Base-by-base conservation (phyloP, 441 rosid species). In the Erodium texanum region DNA sequence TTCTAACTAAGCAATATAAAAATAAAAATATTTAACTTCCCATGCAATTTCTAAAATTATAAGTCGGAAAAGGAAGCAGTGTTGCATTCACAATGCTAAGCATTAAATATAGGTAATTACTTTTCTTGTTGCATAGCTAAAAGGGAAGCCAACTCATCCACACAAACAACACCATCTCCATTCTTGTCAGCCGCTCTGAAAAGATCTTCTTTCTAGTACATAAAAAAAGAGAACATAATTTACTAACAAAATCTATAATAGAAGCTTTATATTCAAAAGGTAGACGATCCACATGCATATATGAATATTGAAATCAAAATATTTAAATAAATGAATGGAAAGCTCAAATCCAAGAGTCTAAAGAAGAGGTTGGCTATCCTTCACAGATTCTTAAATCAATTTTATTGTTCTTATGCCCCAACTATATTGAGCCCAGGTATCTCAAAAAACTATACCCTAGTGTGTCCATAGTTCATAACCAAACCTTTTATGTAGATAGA, bases 101-200 rank as follows among this genome's bases (percentile, higher is more conserved):
- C 68, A 66, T 67, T 20, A 73, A 36, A 50, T 23, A 24, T 63
- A 62, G 64, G 66, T 71, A 52, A 73, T 85, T 89, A 93, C 98
- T 79, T 82, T 82, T 90, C 97, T 71, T 90, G 99, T 72, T 93
- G 97, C 73, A 79, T 61, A 62, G 95, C 91, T 76, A 91, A 97
- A 75, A 90, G 92, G 38, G 73, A 80, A 77, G 99, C 95, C 74
- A 93, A 80, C 81, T 93, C 99, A 74, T 93, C 97, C 74, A 91
- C 72, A 82, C 86, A 83, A 79, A 93, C 99, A 76, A 81, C 87
- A 73, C 89, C 92, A 32, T 93, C 99, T 68, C 89, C 88, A 73
- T 93, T 89, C 69, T 70, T 67, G 76, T 90, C 97, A 75, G 96
- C 96, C 63, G 88, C 89, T 81, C 76, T 87, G 72, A 93, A 93